Percentiles rank a stretch among this genome's conserved stretches.
Evolutionary conservation across 305 asterid genomes (phyloP).

Genomic region (Ruellia speciosa): DNA sequence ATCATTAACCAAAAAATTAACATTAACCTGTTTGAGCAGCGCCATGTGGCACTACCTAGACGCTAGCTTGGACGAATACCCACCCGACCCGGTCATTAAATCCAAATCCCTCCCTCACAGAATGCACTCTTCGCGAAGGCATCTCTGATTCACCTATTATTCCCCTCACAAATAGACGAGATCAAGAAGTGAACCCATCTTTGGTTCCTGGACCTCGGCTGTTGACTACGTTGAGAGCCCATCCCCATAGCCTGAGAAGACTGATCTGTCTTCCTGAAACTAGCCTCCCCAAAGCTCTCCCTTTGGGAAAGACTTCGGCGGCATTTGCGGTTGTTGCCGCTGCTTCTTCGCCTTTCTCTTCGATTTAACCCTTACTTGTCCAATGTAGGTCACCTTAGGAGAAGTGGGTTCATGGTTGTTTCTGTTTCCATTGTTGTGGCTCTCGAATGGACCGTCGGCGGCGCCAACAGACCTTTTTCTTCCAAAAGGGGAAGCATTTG

Average conservation of each 20-base stretch:
- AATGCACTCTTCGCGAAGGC: no score
- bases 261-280: slow-evolving; percentile 35
- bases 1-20: no score
- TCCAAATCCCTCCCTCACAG: no score
- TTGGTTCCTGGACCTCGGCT: slow-evolving; percentile 45
- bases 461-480: slow-evolving; percentile 24
- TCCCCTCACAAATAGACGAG: slow-evolving; percentile 54
- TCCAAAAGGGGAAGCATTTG: slow-evolving; percentile 32
- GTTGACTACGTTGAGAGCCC: slow-evolving; percentile 7
- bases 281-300: slow-evolving; percentile 40
- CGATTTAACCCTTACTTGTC: slow-evolving; percentile 82
- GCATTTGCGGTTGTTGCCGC: slow-evolving; percentile 46
- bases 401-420: slow-evolving; percentile 85
- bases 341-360: slow-evolving; percentile 58
- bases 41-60: no score
- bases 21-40: no score
- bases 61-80: no score
- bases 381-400: slow-evolving; percentile 92
- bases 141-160: no score
- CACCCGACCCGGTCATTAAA: no score
- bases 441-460: slow-evolving; percentile 35
- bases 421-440: slow-evolving; percentile 37
- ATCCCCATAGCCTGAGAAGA: neutral
- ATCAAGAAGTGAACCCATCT: slow-evolving; percentile 81
- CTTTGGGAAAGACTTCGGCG: slow-evolving; percentile 44